phyloP scores from a whole-genome alignment of 83 land plant genomes.

The Larix sibirica region DNA sequence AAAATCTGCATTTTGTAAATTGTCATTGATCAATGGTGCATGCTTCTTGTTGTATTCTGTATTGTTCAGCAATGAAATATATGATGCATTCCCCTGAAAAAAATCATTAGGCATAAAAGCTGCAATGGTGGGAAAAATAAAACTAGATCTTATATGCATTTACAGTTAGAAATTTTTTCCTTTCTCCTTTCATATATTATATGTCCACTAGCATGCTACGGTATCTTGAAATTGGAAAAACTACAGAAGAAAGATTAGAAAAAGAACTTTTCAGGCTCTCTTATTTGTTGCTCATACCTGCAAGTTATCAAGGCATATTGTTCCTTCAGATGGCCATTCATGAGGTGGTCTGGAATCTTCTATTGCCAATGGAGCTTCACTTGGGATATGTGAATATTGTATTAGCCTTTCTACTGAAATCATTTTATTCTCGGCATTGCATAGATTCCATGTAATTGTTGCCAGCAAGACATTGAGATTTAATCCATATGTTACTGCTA shows the following conservation, averaged over 20 bases:
- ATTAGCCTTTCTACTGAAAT: constrained; percentile 89
- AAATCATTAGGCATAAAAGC: background rate
- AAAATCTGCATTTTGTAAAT: background rate
- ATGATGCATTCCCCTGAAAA: too few species aligned
- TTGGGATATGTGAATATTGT: constrained; percentile 64
- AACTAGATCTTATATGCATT: background rate
- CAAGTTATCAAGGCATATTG: constrained; percentile 62
- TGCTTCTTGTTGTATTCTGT: too few species aligned
- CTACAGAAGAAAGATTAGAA: background rate
- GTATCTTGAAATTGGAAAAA: constrained; percentile 5
- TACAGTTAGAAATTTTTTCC: background rate
- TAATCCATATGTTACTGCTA: constrained; percentile 88
- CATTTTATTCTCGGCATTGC: constrained; percentile 87
- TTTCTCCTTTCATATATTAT: background rate
- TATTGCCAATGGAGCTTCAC: constrained; percentile 86
- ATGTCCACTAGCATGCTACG: background rate
- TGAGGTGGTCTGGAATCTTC: constrained; percentile 63
- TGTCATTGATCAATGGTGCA: background rate
- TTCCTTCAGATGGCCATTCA: constrained; percentile 81
- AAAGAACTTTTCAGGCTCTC: background rate
- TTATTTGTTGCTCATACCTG: constrained; percentile 44
- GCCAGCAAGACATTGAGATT: constrained; percentile 72
- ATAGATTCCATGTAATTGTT: constrained; percentile 77
- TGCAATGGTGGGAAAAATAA: background rate
- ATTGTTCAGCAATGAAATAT: too few species aligned